Base-by-base conservation (phyloP, 177 flowering plant species). In the Vitis hybrid region DNA sequence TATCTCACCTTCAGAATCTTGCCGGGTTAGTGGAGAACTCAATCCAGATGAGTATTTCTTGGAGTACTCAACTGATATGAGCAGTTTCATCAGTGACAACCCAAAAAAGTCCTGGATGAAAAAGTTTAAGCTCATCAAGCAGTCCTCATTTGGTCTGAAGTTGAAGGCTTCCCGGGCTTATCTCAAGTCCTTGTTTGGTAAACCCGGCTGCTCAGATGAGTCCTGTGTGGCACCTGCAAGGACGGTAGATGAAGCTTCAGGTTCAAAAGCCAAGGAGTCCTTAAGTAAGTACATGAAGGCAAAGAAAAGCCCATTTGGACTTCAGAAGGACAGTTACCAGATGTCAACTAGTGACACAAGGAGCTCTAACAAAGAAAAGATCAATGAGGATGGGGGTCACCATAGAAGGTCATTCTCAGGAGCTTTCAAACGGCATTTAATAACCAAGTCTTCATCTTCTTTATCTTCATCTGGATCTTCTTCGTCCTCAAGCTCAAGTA, bases 321-420 rank as follows among this genome's bases (percentile, higher is more conserved):
- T 74, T 54, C 73, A 76, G 17, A 72, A 51, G 55, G 76, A 71
- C 56, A 79, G 62, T 23, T 26, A 54, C 51, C 71, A 70, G 10
- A 63, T 11, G 8, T 66, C 76, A 56, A 56, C 45, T 10, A 51
- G 50, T 21, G 52, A 11, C 17, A 63, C 15, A 49, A 70, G 51
- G 19, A 72, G 68, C 30, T 57, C 26, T 64, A 75, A 74, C 45
- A 77, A 78, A 34, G 86, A 72, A 18, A 85, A 81, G 74, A 71
- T 26, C 9, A 51, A 21, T 45, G 78, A 80, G 26, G 73, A 77
- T 11, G 60, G 61, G 17, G 51, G 60, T 26, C 72, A 78, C 23
- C 92, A 86, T 58, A 88, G 98, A 75, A 83, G 88, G 75, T 94
- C 97, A 1, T 88, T 94, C 64, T 89, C 97, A 0, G 83, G 87